Evolutionary conservation across 805 yeast genomes (phyloP), one percentile per base, ranked within the genome.

Genomic region (Starmerella riodocensis): DNA sequence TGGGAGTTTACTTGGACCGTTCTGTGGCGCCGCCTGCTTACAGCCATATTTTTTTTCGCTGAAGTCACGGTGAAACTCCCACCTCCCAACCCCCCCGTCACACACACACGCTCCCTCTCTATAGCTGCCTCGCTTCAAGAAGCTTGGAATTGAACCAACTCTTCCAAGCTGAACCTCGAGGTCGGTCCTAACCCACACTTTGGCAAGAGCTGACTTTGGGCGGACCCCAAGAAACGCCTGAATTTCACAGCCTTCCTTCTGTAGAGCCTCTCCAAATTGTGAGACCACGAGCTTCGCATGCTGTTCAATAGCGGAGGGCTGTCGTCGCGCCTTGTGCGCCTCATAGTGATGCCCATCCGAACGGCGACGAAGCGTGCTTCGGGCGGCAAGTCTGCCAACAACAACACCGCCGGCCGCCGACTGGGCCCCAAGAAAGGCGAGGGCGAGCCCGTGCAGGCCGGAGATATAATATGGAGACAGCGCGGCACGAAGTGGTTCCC

Each of bases 401-500:
- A 79, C 57, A 95, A 86, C 59, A 86, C 98, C 13, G 84, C 84
- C 3, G 98, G 98, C 66, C 76, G 93, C 60, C 69, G 97, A 56
- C 65, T 91, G 37, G 98, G 98, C 20, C 80, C 93, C 26, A 91
- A 91, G 63, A 80, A 71, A 36, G 73, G 78, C 46, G 95, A 88
- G 54, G 85, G 91, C 29, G 67, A 73, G 55, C 64, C 58, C 34
- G 94, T 88, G 1, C 68, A 69, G 36, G 75, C 82, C 1, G 96
- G 96, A 8, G 81, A 85, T 53, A 85, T 91, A 49, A 67, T 91
- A 28, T 73, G 81, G 74, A 75, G 96, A 58, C 98, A 91, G 57
- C 73, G 97, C 58, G 98, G 98, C 53, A 84, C 97, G 16, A 78
- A 74, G 54, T 80, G 86, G 59, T 91, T 75, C 55, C 97, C 98